Conservation (phyloP, 2,329 filamentous ascomycete species). For the Aspergillus brasiliensis region DNA sequence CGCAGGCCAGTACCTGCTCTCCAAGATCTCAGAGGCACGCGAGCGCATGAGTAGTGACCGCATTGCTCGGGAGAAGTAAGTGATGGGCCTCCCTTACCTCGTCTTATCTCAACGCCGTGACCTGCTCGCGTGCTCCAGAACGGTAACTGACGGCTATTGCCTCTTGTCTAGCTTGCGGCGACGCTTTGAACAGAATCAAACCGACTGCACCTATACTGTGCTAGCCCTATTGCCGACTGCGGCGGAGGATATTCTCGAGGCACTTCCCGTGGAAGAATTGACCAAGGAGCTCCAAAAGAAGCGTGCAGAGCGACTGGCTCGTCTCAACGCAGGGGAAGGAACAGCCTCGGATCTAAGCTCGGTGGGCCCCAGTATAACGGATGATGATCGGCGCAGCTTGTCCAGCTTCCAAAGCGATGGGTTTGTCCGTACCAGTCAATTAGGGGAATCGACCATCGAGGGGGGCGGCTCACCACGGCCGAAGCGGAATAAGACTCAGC, state of each 20-base stretch:
- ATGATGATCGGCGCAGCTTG: constrained; percentile 80
- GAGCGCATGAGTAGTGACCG: constrained; percentile 96
- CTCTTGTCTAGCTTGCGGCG: constrained; percentile 72
- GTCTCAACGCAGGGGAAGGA: constrained; percentile 58
- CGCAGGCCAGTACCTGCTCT: constrained; percentile 87
- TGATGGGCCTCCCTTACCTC: constrained; percentile 6
- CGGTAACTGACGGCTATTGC: constrained; percentile 13
- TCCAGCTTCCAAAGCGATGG: constrained; percentile 77
- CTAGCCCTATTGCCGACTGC: constrained; percentile 92
- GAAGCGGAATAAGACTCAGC: constrained; percentile 83
- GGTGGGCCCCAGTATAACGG: constrained; percentile 68
- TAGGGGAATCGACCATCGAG: constrained; percentile 59
- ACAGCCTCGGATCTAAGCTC: constrained; percentile 60
- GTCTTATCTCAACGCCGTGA: not conserved
- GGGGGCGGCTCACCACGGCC: constrained; percentile 50
- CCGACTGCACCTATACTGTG: constrained; percentile 97
- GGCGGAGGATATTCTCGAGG: constrained; percentile 82
- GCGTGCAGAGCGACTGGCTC: constrained; percentile 72
- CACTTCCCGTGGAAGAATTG: constrained; percentile 87
- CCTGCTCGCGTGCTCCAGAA: constrained; percentile 16
- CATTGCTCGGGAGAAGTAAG: constrained; percentile 94
- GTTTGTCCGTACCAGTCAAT: constrained; percentile 80
- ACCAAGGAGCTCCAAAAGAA: constrained; percentile 93
- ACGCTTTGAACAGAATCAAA: constrained; percentile 97
- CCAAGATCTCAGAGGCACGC: constrained; percentile 87